Evolutionary conservation across 768 basidiomycete species (phyloP), one percentile per base, ranked within the genome.

Genomic region (Russula ochroleuca): DNA sequence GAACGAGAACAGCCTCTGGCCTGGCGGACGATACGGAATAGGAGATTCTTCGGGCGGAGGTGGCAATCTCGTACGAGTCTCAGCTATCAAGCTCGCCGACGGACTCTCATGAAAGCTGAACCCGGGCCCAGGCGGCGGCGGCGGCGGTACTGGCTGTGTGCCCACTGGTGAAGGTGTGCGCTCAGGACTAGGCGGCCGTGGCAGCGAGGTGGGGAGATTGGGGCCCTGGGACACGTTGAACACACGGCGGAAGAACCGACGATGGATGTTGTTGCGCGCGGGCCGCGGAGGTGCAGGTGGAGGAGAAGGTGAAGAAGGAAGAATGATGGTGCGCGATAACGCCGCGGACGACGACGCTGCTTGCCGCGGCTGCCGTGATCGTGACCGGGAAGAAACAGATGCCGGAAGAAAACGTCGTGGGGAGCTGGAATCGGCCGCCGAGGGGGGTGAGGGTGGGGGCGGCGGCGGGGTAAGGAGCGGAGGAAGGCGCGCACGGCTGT

Each of bases 51-150:
- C 58, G 8, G 17, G 53, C 21, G 58, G 48, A 10, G 63, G 63
- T 14, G 63, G 58, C 47, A 64, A 60, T 35, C 63, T 48, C 38
- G 63, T 50, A 21, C 58, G 63, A 11, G 58, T 64, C 58, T 64
- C 63, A 8, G 53, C 52, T 59, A 64, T 64, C 38, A 2, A 17
- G 11, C 47, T 37, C 0, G 38, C 17, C 33, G n/a, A 47, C 10
- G 14, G 40, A 28, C 33, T 41, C 14, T 31, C 25, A 9, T 25
- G 4, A 50, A 14, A 21, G 10, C 23, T 13, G 15, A 48, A 55
- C n/a, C 10, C 28, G 11, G 38, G 2, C 19, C 5, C 45, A 47
- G 53, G 25, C 35, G 33, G 21, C 14, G 45, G 45, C 15, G 33
- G 17, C 8, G 19, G 41, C 21, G 61, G 45, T 14, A 11, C 2